Percentiles rank a stretch among this genome's conserved stretches.
These are phyloP conservation scores for Neurospora cerealis DNA, from an alignment of 495 filamentous ascomycete genomes.

Conservation along the genomic window DNA sequence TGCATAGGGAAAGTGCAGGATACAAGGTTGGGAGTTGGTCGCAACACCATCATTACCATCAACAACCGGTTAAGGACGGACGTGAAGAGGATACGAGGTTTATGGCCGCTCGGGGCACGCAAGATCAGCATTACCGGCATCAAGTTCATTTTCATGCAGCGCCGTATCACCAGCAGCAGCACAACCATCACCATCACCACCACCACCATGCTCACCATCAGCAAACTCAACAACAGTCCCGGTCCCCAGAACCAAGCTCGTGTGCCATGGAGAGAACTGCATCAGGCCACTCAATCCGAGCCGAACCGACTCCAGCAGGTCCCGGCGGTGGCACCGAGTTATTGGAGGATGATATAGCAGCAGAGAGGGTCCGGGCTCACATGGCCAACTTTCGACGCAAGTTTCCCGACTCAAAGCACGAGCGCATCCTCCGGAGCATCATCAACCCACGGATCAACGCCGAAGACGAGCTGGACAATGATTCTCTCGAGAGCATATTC, in stretches of 20 bases:
- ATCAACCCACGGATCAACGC: conserved; percentile 32
- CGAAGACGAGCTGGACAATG: conserved; percentile 37
- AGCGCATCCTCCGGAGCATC: conserved; percentile 38
- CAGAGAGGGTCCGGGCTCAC: conserved; percentile 29
- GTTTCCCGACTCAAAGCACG: conserved; percentile 36
- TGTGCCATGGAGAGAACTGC: conserved; percentile 22
- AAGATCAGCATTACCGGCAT: background rate
- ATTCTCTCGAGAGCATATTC: conserved; percentile 39
- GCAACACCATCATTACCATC: background rate
- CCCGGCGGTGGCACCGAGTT: conserved; percentile 17
- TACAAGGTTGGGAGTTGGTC: background rate
- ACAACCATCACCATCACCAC: background rate
- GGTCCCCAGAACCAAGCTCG: conserved; percentile 3
- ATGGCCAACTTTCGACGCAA: conserved; percentile 30
- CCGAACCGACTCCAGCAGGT: conserved; percentile 15
- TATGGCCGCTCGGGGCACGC: background rate
- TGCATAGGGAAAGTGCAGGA: background rate
- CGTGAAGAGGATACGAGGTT: background rate
- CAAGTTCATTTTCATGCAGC: background rate
- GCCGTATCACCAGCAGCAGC: background rate
- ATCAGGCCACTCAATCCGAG: conserved; percentile 22
- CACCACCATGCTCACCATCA: conserved; percentile 1
- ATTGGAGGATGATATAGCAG: conserved; percentile 29
- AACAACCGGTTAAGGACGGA: background rate
- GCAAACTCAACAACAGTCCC: background rate